Base-by-base conservation (phyloP, 164 flowering plant genomes). In the Tetrastigma voinierianum region DNA sequence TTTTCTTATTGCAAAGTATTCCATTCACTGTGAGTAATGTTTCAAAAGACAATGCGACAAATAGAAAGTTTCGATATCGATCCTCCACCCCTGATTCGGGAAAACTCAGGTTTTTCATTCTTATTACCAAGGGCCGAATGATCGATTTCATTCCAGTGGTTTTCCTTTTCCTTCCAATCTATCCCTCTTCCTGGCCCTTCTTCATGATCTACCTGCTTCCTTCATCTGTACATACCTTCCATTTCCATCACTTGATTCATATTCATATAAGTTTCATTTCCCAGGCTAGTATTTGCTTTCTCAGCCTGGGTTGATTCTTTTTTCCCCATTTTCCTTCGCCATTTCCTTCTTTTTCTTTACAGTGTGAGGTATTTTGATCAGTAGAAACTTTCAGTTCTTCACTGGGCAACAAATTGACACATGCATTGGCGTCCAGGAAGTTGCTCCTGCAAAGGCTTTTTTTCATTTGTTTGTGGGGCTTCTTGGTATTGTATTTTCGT, bases 21-120 rank as follows among this genome's bases (percentile, higher is more conserved):
- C 96, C 92, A 1, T 90, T 90, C 80, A 70, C 90, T 5, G 81
- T 86, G 65, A 92, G 87, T 58, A 90, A 90, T 73, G 82, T 90
- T 57, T 84, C 89, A 51, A 87, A 87, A 85, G 69, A 79, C 92
- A 13, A 79, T 82, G 84, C 81, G 74, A 62, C 81, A 81, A 64
- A 62, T 87, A 45, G 92, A 87, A 32, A 70, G 82, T 54, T 72
- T 82, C 15, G 89, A 87, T 59, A 72, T 90, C 46, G 89, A 87
- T 62, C 90, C 96, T 67, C 96, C 96, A 17, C 88, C 87, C 16
- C 68, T 84, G 49, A 78, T 90, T 55, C 88, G 92, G 51, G 88
- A 87, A 46, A 87, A 84, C 71, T 87, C 96, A 5, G 96, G 90
- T 9, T 90, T 90, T 63, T 72, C 77, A 7, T 90, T 90, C 75